Percentiles rank a stretch among this genome's conserved stretches.
Evolutionary conservation across 805 yeast genomes (phyloP).

Genomic region (Debaryomyces tyrocola): DNA sequence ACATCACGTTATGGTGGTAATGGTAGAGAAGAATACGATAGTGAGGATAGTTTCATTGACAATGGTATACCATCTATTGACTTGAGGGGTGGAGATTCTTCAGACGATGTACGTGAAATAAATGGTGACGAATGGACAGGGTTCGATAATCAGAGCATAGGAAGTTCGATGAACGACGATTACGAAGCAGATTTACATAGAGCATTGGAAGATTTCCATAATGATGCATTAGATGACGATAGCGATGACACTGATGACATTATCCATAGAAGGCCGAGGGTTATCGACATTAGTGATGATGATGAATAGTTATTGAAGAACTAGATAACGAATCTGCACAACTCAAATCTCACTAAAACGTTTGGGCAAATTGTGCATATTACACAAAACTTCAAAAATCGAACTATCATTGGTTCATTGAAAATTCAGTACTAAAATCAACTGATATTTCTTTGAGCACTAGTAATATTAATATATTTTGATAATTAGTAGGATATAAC

Average conservation of each 20-base stretch:
- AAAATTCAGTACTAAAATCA: not conserved
- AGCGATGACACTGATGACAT: constrained; percentile 6
- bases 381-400: constrained; percentile 4
- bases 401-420: not conserved
- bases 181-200: constrained; percentile 20
- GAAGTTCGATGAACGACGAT: constrained; percentile 1
- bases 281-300: constrained; percentile 19
- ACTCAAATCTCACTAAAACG: not conserved
- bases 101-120: constrained; percentile 4
- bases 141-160: not conserved
- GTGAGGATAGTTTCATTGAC: constrained; percentile 35
- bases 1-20: constrained; percentile 12
- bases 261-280: constrained; percentile 12
- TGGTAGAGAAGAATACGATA: constrained; percentile 22
- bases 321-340: not conserved
- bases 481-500: not conserved
- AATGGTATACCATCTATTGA: constrained; percentile 14
- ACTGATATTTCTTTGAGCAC: not conserved
- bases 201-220: constrained; percentile 26
- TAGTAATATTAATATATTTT: not conserved
- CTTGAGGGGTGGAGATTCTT: constrained; percentile 1
- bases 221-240: constrained; percentile 10
- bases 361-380: not conserved
- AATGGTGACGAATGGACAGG: constrained; percentile 3
- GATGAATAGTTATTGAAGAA: constrained; percentile 5